These are phyloP conservation scores for Penicillium canariense DNA, from an alignment of 495 filamentous ascomycete species.

Conservation along the genomic window DNA sequence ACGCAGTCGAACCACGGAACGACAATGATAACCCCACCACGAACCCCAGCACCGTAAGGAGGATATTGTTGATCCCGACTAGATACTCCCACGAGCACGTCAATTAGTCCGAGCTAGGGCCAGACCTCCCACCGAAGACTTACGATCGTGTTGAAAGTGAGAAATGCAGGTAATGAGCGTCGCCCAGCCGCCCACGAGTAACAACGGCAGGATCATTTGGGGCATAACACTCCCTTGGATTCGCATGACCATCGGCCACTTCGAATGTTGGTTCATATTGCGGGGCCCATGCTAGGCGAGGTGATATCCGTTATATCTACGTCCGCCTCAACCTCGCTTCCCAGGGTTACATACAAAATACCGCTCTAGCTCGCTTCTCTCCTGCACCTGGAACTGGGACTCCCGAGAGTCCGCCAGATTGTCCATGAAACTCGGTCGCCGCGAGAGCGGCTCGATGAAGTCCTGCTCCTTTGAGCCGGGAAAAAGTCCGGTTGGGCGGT, in stretches of 20 bases:
- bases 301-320: background rate
- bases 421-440: conserved; percentile 41
- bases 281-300: conserved; percentile 53
- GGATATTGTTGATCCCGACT: conserved; percentile 61
- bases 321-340: background rate
- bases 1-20: conserved; percentile 81
- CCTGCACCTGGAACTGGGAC: conserved; percentile 32
- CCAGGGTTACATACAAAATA: conserved; percentile 42
- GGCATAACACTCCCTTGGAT: conserved; percentile 79
- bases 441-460: conserved; percentile 29
- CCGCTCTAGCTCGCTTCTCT: conserved; percentile 39
- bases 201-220: conserved; percentile 72
- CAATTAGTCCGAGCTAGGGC: background rate
- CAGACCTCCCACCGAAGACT: conserved; percentile 17
- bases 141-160: conserved; percentile 48
- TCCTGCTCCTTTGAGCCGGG: conserved; percentile 22
- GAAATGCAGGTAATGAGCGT: conserved; percentile 65
- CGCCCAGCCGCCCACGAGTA: conserved; percentile 67
- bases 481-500: conserved; percentile 5
- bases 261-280: conserved; percentile 72
- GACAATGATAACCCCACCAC: conserved; percentile 80
- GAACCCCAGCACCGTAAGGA: conserved; percentile 85
- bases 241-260: conserved; percentile 75
- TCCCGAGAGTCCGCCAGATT: conserved; percentile 41
- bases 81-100: background rate